A percentile compares a stretch with the other conserved stretches of the same genome.
These are phyloP conservation scores for Suhomyces taliae DNA, from an alignment of 1,139 yeast species.

Conservation along the genomic window DNA sequence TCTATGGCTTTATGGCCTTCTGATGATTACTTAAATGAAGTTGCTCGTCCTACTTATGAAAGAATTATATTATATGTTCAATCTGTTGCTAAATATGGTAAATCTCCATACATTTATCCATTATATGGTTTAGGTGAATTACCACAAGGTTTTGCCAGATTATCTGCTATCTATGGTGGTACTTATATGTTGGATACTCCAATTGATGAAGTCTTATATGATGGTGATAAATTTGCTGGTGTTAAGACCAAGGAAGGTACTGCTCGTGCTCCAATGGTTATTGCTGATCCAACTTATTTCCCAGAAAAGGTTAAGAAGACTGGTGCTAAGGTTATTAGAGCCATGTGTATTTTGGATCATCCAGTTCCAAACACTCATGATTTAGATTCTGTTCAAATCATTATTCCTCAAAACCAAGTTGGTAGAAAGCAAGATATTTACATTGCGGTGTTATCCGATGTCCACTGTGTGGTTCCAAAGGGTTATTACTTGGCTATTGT, in stretches of 20 bases:
- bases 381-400: slow-evolving; percentile 88
- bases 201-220: slow-evolving; percentile 81
- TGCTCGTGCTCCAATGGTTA: slow-evolving; percentile 89
- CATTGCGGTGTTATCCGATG: slow-evolving; percentile 84
- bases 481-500: slow-evolving; percentile 92
- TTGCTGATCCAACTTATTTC: slow-evolving; percentile 98
- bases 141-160: slow-evolving; percentile 97
- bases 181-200: slow-evolving; percentile 98
- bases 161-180: slow-evolving; percentile 97
- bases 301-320: slow-evolving; percentile 85
- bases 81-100: slow-evolving; percentile 92
- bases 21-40: slow-evolving; percentile 84
- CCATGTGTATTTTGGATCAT: slow-evolving; percentile 90
- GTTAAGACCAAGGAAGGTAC: slow-evolving; percentile 89
- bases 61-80: slow-evolving; percentile 83
- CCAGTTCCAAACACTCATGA: slow-evolving; percentile 83
- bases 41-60: slow-evolving; percentile 90
- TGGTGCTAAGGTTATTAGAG: slow-evolving; percentile 87
- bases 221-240: slow-evolving; percentile 68
- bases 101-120: slow-evolving; percentile 95
- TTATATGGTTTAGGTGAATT: slow-evolving; percentile 95
- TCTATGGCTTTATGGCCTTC: slow-evolving; percentile 98
- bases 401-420: slow-evolving; percentile 95
- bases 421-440: slow-evolving; percentile 92
- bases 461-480: slow-evolving; percentile 88